Percentiles rank a stretch among this genome's conserved stretches.
These are phyloP conservation scores for Paraglomus brasilianum DNA, from an alignment of 192 early-diverging fungal genomes.

Conservation along the genomic window DNA sequence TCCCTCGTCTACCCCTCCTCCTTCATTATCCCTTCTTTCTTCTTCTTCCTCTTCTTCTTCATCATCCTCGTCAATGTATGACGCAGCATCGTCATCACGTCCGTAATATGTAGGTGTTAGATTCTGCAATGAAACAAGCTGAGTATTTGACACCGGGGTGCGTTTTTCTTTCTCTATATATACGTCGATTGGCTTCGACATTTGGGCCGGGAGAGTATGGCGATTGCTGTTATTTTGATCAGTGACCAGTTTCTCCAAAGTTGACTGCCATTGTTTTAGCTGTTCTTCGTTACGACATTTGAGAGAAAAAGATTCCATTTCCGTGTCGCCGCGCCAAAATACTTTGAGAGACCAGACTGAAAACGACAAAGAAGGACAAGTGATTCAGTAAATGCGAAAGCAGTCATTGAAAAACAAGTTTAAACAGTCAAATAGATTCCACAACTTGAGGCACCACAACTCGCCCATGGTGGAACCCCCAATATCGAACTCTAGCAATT, in stretches of 20 bases:
- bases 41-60: conserved; percentile 42
- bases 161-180: conserved; percentile 24
- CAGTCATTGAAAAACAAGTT: background rate
- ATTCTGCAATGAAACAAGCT: conserved; percentile 34
- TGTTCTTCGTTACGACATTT: conserved; percentile 90
- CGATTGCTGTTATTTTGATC: conserved; percentile 46
- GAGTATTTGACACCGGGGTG: conserved; percentile 41
- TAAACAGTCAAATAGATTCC: conserved; percentile 38
- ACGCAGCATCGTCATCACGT: conserved; percentile 32
- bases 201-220: conserved; percentile 38
- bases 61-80: conserved; percentile 44
- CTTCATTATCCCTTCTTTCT: conserved; percentile 36
- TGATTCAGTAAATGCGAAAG: background rate
- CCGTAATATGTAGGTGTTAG: conserved; percentile 26
- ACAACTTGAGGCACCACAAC: conserved; percentile 34
- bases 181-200: background rate
- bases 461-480: too few species aligned
- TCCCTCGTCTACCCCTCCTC: conserved; percentile 44
- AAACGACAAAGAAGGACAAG: background rate
- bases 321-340: conserved; percentile 78
- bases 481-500: too few species aligned
- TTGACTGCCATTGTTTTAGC: conserved; percentile 82
- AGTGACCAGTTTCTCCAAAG: conserved; percentile 70
- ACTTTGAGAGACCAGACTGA: conserved; percentile 61
- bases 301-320: conserved; percentile 85